Evolutionary conservation across 345 rosid species (phyloP), one percentile per base, ranked within the genome.

Genomic region (Bruguiera sexangula): DNA sequence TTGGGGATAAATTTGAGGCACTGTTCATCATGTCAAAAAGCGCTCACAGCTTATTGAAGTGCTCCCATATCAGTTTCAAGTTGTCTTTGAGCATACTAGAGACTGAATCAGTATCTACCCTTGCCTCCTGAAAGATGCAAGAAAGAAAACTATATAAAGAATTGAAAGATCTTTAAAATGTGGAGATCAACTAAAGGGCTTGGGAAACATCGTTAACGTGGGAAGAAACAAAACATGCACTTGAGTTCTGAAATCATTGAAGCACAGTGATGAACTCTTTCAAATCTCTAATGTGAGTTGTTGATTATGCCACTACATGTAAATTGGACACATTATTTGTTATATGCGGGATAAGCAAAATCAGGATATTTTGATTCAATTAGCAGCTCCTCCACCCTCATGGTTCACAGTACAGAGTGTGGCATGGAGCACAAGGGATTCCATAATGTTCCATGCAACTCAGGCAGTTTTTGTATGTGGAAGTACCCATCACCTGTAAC

Each of bases 21-120:
- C n/a, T 24, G 21, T 31, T 16, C 6, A 60, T 69, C 69, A 51
- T 5, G 46, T 6, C 10, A 62, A 30, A 20, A 71, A 48, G 9
- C 8, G 60, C 34, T 71, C 76, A 29, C 76, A 67, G 62, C 69
- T 16, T 34, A 75, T 24, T 70, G 80, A 86, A 82, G 30, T 73
- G 62, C 15, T 73, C 76, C 88, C 88, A 82, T 62, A 86, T 76
- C 81, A 82, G 31, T 63, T 29, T 73, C 27, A 86, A 56, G 26
- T 15, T 75, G 66, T 75, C 88, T 54, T 80, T 63, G 16, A 86
- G 84, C 81, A 77, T 62, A 2, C 70, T 60, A 1, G 68, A 67
- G 31, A 76, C 67, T 24, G 55, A 43, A 29, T 65, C 72, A 11
- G 6, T 30, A 39, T 69, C 77, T 26, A 57, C 81, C 26, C 69